Evolutionary conservation across 1,284 basidiomycete species (phyloP), one percentile per base, ranked within the genome.

Genomic region (Puccinia coronata): DNA sequence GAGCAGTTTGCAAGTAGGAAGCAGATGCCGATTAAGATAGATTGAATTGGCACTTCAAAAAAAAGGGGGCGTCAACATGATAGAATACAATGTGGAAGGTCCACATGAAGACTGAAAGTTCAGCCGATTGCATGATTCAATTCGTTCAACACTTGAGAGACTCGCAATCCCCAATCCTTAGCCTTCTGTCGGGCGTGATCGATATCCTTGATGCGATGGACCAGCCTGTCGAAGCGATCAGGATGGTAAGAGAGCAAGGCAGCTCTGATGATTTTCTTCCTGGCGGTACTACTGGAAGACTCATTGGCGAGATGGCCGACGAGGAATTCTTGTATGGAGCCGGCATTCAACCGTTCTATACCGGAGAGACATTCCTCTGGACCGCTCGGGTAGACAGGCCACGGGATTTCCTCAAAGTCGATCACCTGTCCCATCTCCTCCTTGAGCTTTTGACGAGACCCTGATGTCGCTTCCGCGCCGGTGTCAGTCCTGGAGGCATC

Each of bases 111-210:
- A n/a, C n/a, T n/a, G n/a, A n/a, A n/a, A 28, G 63, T 28, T 71
- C 47, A 53, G 25, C 47, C 34, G 49, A 55, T 53, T 20, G 51
- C 12, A 31, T 53, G 49, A 55, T 71, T 74, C 16, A 80, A 72
- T 80, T 80, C 69, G 53, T 73, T 80, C 47, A 80, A 53, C 16
- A 80, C 39, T 80, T 80, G 78, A 14, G 78, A 73, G 59, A 80
- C 70, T 73, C 70, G 72, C 41, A 80, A 53, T 12, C 78, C 78
- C 49, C 51, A 47, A 14, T 79, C 65, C 34, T 71, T 70, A 0
- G 51, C 49, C 39, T 70, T 80, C 41, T 47, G 41, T 11, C 14
- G 49, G n/a, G 49, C 78, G n/a, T 63, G 18, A 57, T 63, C 55
- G 12, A 39, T 16, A 53, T 79, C 69, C 59, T 72, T 80, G 14